Conservation (phyloP, 106 monocot genomes). For the Dioscorea zingiberensis region DNA sequence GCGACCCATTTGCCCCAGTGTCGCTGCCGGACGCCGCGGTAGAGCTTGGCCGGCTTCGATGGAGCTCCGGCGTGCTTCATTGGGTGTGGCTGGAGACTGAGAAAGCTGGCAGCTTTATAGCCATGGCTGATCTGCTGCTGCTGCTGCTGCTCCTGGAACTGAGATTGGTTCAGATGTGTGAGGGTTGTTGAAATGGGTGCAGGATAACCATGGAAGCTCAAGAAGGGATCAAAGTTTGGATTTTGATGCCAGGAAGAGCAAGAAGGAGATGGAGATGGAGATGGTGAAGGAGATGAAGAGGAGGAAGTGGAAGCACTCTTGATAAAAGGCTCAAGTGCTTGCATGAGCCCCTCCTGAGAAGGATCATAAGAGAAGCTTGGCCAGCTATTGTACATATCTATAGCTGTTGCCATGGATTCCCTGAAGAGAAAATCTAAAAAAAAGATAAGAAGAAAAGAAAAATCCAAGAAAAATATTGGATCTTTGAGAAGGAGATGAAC, state of each 20-base stretch:
- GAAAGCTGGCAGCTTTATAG: neutral
- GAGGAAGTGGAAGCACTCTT: slow-evolving; percentile 33
- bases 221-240: neutral
- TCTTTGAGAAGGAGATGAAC: neutral
- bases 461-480: neutral
- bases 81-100: slow-evolving; percentile 19
- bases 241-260: neutral
- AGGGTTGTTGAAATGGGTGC: slow-evolving; percentile 17
- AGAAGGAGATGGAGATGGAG: slow-evolving; percentile 1
- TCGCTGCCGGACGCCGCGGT: slow-evolving; percentile 72
- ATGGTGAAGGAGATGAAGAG: neutral
- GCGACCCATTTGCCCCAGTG: slow-evolving; percentile 89
- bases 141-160: slow-evolving; percentile 26
- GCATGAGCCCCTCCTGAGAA: slow-evolving; percentile 53
- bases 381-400: slow-evolving; percentile 48
- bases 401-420: slow-evolving; percentile 50
- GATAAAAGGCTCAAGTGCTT: slow-evolving; percentile 81
- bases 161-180: slow-evolving; percentile 39
- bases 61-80: slow-evolving; percentile 28
- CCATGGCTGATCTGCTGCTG: neutral
- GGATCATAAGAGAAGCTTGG: slow-evolving; percentile 27
- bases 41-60: slow-evolving; percentile 42
- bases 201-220: neutral
- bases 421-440: neutral
- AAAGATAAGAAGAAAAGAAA: neutral